Percentiles rank a stretch among this genome's conserved stretches.
phyloP scores from a whole-genome alignment of 2,329 filamentous ascomycete species.

The Pyrenophora seminiperda region DNA sequence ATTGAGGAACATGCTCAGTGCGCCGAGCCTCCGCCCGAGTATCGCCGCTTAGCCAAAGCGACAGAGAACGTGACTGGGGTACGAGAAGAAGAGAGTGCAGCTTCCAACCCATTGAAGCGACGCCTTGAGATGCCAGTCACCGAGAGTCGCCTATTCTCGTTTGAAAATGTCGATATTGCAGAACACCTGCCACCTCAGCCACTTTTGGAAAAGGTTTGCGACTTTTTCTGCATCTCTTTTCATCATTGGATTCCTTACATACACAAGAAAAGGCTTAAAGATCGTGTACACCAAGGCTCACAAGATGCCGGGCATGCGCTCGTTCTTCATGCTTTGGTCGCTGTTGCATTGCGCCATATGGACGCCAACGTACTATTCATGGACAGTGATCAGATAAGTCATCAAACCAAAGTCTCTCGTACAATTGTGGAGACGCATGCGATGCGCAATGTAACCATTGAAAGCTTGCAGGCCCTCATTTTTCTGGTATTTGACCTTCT shows the following conservation, averaged over 20 bases:
- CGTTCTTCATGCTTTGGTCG: constrained; percentile 38
- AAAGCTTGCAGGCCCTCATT: constrained; percentile 39
- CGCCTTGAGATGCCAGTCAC: constrained; percentile 24
- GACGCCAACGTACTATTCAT: constrained; percentile 28
- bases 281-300: constrained; percentile 24
- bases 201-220: constrained; percentile 33
- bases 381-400: constrained; percentile 33
- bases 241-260: constrained; percentile 45
- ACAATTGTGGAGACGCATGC: constrained; percentile 41
- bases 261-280: constrained; percentile 39
- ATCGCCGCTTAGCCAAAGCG: not conserved
- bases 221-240: constrained; percentile 42
- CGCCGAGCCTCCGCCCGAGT: constrained; percentile 1
- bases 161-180: constrained; percentile 30
- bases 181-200: constrained; percentile 35
- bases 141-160: constrained; percentile 24
- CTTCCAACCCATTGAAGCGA: constrained; percentile 31
- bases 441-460: constrained; percentile 32
- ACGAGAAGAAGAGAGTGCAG: not conserved
- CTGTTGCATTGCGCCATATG: constrained; percentile 38
- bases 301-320: constrained; percentile 26
- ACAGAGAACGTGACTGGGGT: not conserved
- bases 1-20: constrained; percentile 4
- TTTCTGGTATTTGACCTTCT: constrained; percentile 44
- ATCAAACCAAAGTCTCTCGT: constrained; percentile 34